These are phyloP conservation scores for Bolboschoenus planiculmis DNA, from an alignment of 176 grass and related monocot genomes.

Conservation along the genomic window DNA sequence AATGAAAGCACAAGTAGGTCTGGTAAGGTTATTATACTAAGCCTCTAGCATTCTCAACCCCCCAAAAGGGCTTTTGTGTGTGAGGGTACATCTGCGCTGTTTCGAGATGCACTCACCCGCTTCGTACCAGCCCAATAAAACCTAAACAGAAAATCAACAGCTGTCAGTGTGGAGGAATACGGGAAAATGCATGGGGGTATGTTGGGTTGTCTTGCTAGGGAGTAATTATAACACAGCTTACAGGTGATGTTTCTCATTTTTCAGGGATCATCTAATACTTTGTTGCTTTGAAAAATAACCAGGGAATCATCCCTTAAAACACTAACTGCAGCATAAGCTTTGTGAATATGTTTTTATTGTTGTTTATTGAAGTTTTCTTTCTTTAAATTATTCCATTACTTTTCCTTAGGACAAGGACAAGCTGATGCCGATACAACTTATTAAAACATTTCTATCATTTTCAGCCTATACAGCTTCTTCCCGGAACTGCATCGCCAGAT, in stretches of 20 bases:
- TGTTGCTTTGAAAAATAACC: not conserved
- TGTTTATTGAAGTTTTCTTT: not conserved
- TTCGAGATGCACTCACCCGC: too few relatives aligned
- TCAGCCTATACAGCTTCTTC: constrained; percentile 20
- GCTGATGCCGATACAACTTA: not conserved
- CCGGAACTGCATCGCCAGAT: constrained; percentile 22
- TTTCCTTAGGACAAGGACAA: not conserved
- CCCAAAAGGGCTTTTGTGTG: not conserved
- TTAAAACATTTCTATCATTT: not conserved
- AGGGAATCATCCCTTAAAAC: not conserved
- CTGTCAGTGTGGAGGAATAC: too few relatives aligned
- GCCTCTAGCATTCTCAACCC: not conserved
- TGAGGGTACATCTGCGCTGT: not conserved
- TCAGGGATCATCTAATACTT: not conserved
- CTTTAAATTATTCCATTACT: not conserved
- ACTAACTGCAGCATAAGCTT: not conserved
- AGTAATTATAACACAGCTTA: too few relatives aligned
- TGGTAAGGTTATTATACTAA: not conserved
- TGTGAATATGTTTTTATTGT: not conserved
- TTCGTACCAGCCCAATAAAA: too few relatives aligned
- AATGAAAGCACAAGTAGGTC: not conserved
- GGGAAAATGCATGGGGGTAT: not conserved
- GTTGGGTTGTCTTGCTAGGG: not conserved
- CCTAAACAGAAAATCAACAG: not conserved
- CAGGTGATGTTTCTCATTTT: not conserved